phyloP scores from a whole-genome alignment of 768 basidiomycete species.

The Tylopilus felleus region DNA sequence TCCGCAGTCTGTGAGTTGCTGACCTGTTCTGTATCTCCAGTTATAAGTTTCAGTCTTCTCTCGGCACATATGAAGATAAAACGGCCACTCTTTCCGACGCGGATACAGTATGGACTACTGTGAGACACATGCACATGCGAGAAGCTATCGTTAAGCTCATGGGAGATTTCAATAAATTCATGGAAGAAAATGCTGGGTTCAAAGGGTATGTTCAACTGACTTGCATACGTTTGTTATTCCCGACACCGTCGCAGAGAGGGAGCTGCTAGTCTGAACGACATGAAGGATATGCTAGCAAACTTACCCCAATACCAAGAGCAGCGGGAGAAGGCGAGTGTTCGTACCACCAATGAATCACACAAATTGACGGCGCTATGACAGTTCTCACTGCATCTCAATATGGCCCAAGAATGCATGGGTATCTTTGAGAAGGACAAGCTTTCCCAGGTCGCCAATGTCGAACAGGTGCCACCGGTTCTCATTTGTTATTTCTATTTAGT shows the following conservation, averaged over 20 bases:
- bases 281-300: conserved; percentile 98
- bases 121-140: conserved; percentile 98
- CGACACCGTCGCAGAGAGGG: conserved; percentile 50
- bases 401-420: conserved; percentile 97
- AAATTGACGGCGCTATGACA: conserved; percentile 30
- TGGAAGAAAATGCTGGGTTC: conserved; percentile 93
- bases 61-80: conserved; percentile 86
- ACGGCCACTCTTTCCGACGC: conserved; percentile 79
- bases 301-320: conserved; percentile 94
- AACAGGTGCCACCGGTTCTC: conserved; percentile 57
- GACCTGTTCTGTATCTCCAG: conserved; percentile 37
- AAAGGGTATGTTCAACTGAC: conserved; percentile 59
- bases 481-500: background rate
- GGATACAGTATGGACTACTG: conserved; percentile 87
- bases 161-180: conserved; percentile 92
- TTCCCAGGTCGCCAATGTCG: conserved; percentile 78
- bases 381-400: conserved; percentile 95
- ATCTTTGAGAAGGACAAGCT: conserved; percentile 89
- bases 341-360: background rate
- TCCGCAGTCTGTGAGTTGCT: conserved; percentile 9
- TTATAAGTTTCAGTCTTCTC: conserved; percentile 89
- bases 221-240: background rate
- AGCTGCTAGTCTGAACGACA: conserved; percentile 88
- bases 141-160: conserved; percentile 98
- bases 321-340: conserved; percentile 72